phyloP scores from a whole-genome alignment of 2,329 filamentous ascomycete genomes.

The Lasiodiplodia gonubiensis region DNA sequence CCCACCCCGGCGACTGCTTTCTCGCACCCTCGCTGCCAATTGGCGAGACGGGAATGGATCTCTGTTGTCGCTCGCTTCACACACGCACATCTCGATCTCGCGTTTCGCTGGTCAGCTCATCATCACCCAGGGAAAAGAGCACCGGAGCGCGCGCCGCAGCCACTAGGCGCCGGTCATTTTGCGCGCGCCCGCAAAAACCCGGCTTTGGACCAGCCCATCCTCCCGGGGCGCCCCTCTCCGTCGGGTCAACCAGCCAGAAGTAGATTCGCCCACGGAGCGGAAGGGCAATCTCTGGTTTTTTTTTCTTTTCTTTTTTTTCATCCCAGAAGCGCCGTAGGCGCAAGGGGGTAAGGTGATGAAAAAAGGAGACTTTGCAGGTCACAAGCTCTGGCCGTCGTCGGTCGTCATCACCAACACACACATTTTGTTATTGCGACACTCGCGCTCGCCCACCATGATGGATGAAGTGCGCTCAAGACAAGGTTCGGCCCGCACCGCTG shows the following conservation, averaged over 20 bases:
- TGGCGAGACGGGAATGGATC: neutral
- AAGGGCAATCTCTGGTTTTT: neutral
- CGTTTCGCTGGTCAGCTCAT: neutral
- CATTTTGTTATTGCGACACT: too few relatives aligned
- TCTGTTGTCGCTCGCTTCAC: neutral
- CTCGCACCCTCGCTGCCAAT: neutral
- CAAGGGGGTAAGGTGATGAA: neutral
- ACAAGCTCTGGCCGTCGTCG: neutral
- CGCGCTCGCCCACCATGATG: neutral
- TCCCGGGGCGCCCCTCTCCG: neutral
- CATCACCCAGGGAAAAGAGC: neutral
- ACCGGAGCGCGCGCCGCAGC: neutral
- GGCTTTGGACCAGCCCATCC: neutral
- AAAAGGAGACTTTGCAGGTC: neutral
- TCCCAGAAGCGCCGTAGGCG: neutral
- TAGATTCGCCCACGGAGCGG: neutral
- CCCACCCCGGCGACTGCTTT: too few relatives aligned
- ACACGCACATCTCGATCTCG: neutral
- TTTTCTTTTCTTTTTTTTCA: slow-evolving; percentile 6
- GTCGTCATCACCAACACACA: neutral
- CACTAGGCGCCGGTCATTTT: neutral
- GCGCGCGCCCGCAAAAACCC: neutral
- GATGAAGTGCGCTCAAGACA: slow-evolving; percentile 21
- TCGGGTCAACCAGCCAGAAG: neutral
- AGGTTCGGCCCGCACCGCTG: slow-evolving; percentile 27